Base-by-base conservation (phyloP, 371 early-diverging fungal genomes). In the Chytridiales sp. region DNA sequence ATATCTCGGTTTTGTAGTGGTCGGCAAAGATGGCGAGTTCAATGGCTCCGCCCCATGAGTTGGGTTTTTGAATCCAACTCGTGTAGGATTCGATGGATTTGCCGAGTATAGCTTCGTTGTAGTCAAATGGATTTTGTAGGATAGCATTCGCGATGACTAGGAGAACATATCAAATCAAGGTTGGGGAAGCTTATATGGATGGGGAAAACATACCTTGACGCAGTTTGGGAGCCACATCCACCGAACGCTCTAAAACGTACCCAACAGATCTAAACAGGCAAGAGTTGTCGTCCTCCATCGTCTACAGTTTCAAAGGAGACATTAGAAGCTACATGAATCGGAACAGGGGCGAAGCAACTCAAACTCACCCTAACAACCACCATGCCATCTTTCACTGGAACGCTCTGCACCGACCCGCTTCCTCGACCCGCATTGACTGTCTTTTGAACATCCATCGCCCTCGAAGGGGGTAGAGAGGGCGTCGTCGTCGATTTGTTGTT, bases 1-100 rank as follows among this genome's bases (percentile, higher is more conserved):
- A 67, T 4, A 86, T 82, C 51, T 87, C 85, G 19, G 72, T 58
- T 24, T 59, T 8, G 30, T 27, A 56, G 17, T 48, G 56, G 17
- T 22, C 11, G 27, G 47, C 29, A 29, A 62, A 62, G 19, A 47
- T 32, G 19, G 62, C 44, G 24, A 62, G 62, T 30, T 85, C 87
- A 40, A 87, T 83, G 8, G 81, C 87, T n/a, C 87, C 87, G 54
- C 87, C 87, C 87, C 87, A 87, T 58, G 73, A 69, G 15, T 54
- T 36, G 3, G 68, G 49, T 38, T 69, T 43, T 53, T 44, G 19
- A 29, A 87, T 84, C 85, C 86, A 84, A n/a, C 44, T 26, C 38
- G 63, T 47, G 66, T 87, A 87, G 40, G 70, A 72, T 9, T 56
- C 32, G 0, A 46, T 41, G 0, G 68, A 39, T 19, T 51, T 50